These are phyloP conservation scores for Pythium aphanidermatum DNA, from an alignment of 352 stramenopile species.

Conservation along the genomic window DNA sequence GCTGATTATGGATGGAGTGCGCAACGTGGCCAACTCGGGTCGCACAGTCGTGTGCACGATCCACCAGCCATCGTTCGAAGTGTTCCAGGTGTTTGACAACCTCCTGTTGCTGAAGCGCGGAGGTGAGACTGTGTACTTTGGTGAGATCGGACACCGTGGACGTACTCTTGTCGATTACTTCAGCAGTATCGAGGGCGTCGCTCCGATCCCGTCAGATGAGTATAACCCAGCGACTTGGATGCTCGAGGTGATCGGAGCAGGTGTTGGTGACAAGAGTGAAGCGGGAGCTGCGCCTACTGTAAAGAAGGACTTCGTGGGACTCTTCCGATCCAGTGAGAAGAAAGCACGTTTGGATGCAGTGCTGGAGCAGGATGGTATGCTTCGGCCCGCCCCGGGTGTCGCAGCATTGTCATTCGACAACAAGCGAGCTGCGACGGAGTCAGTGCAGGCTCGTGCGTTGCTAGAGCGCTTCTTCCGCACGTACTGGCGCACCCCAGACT, in stretches of 20 bases:
- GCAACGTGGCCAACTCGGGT: conserved; percentile 70
- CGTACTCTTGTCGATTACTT: conserved; percentile 41
- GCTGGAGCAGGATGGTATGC: too few relatives aligned
- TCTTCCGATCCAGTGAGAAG: too few relatives aligned
- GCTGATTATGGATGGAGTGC: conserved; percentile 78
- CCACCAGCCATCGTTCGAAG: conserved; percentile 83
- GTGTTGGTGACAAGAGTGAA: not conserved
- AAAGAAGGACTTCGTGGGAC: not conserved
- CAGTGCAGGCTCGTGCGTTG: too few relatives aligned
- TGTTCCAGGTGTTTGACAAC: conserved; percentile 71
- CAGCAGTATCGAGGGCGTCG: conserved; percentile 36
- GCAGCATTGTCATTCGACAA: too few relatives aligned
- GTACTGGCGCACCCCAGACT: too few relatives aligned
- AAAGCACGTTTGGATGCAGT: too few relatives aligned
- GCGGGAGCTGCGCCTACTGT: not conserved
- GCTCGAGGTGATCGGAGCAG: not conserved
- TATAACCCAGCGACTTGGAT: conserved; percentile 6
- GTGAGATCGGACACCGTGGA: conserved; percentile 39
- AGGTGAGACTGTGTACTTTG: conserved; percentile 67
- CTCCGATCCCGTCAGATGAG: conserved; percentile 19
- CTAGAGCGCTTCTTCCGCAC: too few relatives aligned
- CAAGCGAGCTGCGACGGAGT: too few relatives aligned
- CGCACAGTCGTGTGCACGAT: conserved; percentile 87
- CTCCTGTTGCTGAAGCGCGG: conserved; percentile 75
- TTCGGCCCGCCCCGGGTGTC: too few relatives aligned